Base-by-base conservation (phyloP, 2,329 filamentous ascomycete genomes). In the Amylocarpus encephaloides region DNA sequence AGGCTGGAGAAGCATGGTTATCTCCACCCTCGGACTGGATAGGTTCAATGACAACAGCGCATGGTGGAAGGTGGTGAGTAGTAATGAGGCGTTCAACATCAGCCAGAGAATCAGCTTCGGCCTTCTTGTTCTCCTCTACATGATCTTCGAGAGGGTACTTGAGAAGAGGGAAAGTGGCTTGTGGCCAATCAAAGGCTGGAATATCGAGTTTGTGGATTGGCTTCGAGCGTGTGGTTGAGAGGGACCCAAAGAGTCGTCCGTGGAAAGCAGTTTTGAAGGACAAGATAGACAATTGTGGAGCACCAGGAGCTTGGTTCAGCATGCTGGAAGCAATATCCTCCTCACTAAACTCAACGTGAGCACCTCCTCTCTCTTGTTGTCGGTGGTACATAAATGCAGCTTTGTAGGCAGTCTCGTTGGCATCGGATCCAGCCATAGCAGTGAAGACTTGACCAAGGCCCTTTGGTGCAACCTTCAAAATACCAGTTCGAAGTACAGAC, bases 201-300 rank as follows among this genome's bases (percentile, higher is more conserved):
- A 92, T 91, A 66, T 92, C 87, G 59, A 92, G 76, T 70, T 92
- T 92, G 75, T 92, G 87, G 60, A 92, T 87, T 48, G 87, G 77
- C 74, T 91, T 91, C 68, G 81, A 86, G 66, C 87, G 83, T 30
- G 87, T 92, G 56, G 86, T 90, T 52, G 83, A 87, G 48, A 92
- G 74, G 55, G 77, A 83, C 60, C 85, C 87, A 65, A 92, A 91
- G 42, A 89, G 79, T 62, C 87, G 85, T 53, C 87, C 87, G 70
- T 92, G 87, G 76, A 92, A 92, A 43, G 73, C 86, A 60, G 81
- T 79, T 67, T 79, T 83, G 77, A 92, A 92, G 57, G 83, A 88
- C 63, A 92, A 72, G 66, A 92, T 89, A 38, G 85, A 86, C 61
- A 90, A 74, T 55, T 86, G 74, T 6, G 87, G 86, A 5, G 85